Evolutionary conservation across 495 filamentous ascomycete species (phyloP), one percentile per base, ranked within the genome.

Genomic region (Recurvomyces mirabilis): DNA sequence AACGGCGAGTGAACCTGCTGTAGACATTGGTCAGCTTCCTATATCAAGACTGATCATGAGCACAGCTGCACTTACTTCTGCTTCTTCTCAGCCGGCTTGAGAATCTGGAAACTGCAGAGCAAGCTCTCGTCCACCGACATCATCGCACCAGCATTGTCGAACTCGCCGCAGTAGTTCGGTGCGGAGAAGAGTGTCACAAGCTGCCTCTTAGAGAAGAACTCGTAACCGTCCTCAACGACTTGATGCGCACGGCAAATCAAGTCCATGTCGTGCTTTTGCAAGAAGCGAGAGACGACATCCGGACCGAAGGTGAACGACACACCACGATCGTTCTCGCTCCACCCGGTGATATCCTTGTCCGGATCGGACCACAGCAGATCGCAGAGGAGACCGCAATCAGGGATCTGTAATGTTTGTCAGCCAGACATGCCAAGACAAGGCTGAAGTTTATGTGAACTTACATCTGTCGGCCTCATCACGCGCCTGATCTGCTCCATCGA

Each of bases 51-150:
- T n/a, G n/a, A n/a, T n/a, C n/a, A n/a, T n/a, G n/a, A n/a, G n/a
- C n/a, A n/a, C n/a, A n/a, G n/a, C n/a, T n/a, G n/a, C n/a, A 68
- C 89, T 75, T 94, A 98, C 87, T 98, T 98, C 86, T 94, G 89
- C 82, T 98, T 98, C 79, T 98, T 98, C 77, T 98, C 91, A 67
- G 91, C 91, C 60, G 91, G 91, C 72, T 96, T 98, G 69, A 98
- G 72, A 66, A 98, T 98, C 84, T 98, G 91, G 79, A 98, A 98
- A 46, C 87, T 94, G 75, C 91, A 98, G 60, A 98, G 73, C 62
- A 98, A 68, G 62, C 87, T 94, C 70, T 96, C 91, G 62, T 96
- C 93, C n/a, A 98, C 91, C 61, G 91, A 96, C 91, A 98, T 96
- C 93, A 98, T 96, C 31, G 91, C 91, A 59, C 91, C 91, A 29